Evolutionary conservation across 2,329 filamentous ascomycete genomes (phyloP).

Genomic region (Alternaria metachromatica): DNA sequence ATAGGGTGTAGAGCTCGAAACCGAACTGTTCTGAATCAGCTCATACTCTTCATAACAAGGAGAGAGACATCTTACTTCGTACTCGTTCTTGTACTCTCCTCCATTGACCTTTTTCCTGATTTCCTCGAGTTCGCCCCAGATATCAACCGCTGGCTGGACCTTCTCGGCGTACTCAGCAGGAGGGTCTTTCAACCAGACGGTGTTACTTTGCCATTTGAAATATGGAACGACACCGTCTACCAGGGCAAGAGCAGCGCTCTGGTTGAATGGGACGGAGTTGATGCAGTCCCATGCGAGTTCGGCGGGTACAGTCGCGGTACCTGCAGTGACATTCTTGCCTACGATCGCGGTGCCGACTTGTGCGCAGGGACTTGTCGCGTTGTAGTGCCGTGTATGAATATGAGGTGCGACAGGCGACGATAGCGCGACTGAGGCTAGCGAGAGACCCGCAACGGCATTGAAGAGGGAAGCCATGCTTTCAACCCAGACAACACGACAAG

Average conservation of each 20-base stretch:
- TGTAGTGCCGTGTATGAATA: slow-evolving; percentile 31
- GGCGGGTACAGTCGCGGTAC: slow-evolving; percentile 51
- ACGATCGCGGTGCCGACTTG: slow-evolving; percentile 39
- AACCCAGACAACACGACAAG: background rate
- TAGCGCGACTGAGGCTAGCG: slow-evolving; percentile 34
- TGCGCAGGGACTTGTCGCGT: slow-evolving; percentile 43
- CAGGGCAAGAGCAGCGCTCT: slow-evolving; percentile 49
- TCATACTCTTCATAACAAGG: background rate
- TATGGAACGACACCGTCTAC: slow-evolving; percentile 55
- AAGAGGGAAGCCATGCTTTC: slow-evolving; percentile 36
- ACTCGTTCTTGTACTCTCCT: slow-evolving; percentile 51
- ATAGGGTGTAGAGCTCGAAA: slow-evolving; percentile 46
- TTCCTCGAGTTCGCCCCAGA: slow-evolving; percentile 48
- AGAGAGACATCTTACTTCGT: slow-evolving; percentile 34
- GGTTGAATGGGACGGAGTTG: slow-evolving; percentile 55
- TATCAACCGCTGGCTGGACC: slow-evolving; percentile 52
- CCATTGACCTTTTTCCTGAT: slow-evolving; percentile 50
- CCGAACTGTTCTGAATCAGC: slow-evolving; percentile 36
- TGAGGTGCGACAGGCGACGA: slow-evolving; percentile 33
- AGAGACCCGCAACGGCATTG: slow-evolving; percentile 29
- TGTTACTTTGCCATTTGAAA: slow-evolving; percentile 55
- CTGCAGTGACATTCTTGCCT: slow-evolving; percentile 28
- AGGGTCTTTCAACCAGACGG: slow-evolving; percentile 54
- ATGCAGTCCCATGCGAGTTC: slow-evolving; percentile 56
- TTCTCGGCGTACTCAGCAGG: slow-evolving; percentile 56